Evolutionary conservation across 805 yeast species (phyloP).

Genomic region (Ogataea pignaliae): DNA sequence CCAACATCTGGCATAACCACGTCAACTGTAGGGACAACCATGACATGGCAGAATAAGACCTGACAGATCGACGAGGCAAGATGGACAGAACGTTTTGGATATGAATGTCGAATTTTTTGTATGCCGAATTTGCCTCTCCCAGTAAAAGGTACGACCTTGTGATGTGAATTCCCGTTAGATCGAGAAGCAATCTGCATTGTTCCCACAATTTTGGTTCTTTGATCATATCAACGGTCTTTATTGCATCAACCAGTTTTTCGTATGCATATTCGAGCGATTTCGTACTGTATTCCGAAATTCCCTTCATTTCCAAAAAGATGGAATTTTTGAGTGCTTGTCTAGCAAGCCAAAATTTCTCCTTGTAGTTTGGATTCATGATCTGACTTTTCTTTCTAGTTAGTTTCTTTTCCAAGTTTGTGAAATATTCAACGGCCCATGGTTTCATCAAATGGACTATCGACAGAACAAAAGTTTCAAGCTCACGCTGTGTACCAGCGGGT

Average conservation of each 20-base stretch:
- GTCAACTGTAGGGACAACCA: slow-evolving; percentile 67
- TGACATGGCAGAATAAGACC: slow-evolving; percentile 28
- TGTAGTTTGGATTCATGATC: slow-evolving; percentile 21
- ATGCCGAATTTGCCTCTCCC: slow-evolving; percentile 55
- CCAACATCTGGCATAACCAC: slow-evolving; percentile 59
- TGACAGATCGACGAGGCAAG: slow-evolving; percentile 21
- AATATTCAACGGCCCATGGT: slow-evolving; percentile 42
- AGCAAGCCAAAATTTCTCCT: slow-evolving; percentile 37
- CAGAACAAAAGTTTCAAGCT: slow-evolving; percentile 36
- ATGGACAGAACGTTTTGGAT: slow-evolving; percentile 44
- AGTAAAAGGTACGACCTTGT: slow-evolving; percentile 55
- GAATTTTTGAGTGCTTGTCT: slow-evolving; percentile 51
- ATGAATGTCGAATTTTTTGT: slow-evolving; percentile 62
- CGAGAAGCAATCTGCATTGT: slow-evolving; percentile 48
- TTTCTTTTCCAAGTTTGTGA: slow-evolving; percentile 35
- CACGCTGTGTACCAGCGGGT: slow-evolving; percentile 38
- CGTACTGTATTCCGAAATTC: slow-evolving; percentile 42
- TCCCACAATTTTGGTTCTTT: slow-evolving; percentile 32
- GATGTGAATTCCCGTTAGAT: slow-evolving; percentile 58
- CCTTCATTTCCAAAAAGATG: slow-evolving; percentile 43
- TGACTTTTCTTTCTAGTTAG: slow-evolving; percentile 37
- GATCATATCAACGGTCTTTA: slow-evolving; percentile 24
- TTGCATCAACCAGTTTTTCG: slow-evolving; percentile 41
- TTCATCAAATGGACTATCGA: slow-evolving; percentile 35
- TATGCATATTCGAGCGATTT: slow-evolving; percentile 50